Evolutionary conservation across 257 asterid genomes (phyloP).

Genomic region (Fraxinus americana): DNA sequence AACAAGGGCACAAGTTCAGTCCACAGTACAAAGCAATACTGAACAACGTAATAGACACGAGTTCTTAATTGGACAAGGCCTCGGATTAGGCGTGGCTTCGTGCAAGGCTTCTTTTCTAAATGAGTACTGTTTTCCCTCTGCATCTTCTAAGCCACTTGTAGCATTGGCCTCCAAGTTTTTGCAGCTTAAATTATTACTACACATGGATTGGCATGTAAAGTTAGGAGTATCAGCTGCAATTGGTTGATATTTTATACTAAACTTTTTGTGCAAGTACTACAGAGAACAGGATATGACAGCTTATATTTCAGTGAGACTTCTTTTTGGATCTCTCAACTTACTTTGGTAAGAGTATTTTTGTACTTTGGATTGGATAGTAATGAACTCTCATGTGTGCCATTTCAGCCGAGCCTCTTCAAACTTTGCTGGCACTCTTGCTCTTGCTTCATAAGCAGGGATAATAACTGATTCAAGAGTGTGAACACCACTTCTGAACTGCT

Average conservation of each 20-base stretch:
- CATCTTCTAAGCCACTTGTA: slow-evolving; percentile 20
- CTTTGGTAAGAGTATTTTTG: no score
- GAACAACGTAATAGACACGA: no score
- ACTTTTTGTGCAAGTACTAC: neutral
- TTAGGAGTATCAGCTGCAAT: neutral
- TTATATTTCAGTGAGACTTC: neutral
- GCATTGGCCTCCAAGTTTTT: neutral
- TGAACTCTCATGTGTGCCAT: neutral
- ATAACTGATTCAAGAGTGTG: neutral
- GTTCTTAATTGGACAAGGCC: no score
- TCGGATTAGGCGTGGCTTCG: no score
- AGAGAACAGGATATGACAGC: neutral
- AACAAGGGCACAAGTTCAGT: neutral
- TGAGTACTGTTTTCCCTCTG: neutral
- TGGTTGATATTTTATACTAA: neutral
- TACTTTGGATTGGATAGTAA: neutral
- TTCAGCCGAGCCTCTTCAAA: neutral
- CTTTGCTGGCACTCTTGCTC: neutral
- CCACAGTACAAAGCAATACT: no score
- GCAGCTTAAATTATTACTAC: no score
- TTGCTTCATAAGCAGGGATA: neutral
- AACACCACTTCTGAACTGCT: neutral
- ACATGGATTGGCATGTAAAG: neutral
- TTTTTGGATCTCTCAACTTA: neutral
- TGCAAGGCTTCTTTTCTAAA: no score